Conservation (phyloP, 805 yeast species). For the Saccharomyces kudriavzevii region DNA sequence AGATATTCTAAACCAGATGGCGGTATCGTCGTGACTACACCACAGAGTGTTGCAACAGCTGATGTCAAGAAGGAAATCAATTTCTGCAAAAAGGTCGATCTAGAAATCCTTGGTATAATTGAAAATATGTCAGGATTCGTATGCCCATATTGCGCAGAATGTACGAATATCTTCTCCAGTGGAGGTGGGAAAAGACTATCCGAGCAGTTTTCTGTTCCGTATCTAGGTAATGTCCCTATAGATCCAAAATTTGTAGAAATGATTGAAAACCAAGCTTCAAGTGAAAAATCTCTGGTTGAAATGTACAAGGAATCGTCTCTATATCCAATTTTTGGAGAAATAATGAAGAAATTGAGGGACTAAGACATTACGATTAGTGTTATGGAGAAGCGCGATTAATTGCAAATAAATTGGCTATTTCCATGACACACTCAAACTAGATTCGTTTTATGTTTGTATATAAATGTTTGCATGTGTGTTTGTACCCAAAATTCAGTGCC, state of each 20-base stretch:
- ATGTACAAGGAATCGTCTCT: constrained; percentile 31
- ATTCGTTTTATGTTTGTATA: not conserved
- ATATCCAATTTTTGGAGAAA: constrained; percentile 37
- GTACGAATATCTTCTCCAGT: constrained; percentile 82
- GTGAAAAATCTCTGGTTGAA: constrained; percentile 28
- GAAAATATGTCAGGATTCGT: constrained; percentile 97
- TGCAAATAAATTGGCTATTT: not conserved
- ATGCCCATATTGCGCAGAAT: constrained; percentile 89
- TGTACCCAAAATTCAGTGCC: not conserved
- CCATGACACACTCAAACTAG: not conserved
- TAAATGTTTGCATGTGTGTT: not conserved
- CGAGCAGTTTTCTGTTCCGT: constrained; percentile 50
- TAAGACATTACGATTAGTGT: not conserved
- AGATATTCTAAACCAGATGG: constrained; percentile 71
- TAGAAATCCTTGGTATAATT: constrained; percentile 73
- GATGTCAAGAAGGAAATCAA: constrained; percentile 93
- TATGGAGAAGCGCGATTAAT: not conserved
- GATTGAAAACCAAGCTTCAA: constrained; percentile 51
- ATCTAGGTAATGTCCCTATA: constrained; percentile 83
- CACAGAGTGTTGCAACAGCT: constrained; percentile 86
- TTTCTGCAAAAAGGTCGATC: constrained; percentile 79
- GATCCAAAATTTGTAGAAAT: constrained; percentile 86
- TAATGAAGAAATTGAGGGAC: constrained; percentile 31
- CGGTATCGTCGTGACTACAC: constrained; percentile 92
- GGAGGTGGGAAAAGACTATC: constrained; percentile 86